These are phyloP conservation scores for Myxozyma nipponensis DNA, from an alignment of 805 yeast species.

Conservation along the genomic window DNA sequence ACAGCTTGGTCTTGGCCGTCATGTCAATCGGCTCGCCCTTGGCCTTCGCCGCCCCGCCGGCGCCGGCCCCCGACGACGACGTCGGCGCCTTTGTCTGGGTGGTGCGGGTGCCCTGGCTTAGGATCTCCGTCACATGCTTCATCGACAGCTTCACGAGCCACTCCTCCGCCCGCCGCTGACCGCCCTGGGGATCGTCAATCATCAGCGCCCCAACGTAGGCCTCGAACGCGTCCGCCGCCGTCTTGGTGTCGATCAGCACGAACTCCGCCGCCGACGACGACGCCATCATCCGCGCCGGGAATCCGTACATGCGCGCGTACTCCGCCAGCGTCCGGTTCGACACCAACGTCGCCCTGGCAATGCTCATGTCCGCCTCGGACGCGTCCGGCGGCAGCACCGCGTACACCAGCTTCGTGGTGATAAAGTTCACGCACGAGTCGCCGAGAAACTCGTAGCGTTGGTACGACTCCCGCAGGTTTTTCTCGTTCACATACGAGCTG, in stretches of 20 bases:
- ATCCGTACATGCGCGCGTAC: constrained; percentile 66
- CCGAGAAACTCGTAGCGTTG: constrained; percentile 28
- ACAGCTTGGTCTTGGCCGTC: constrained; percentile 73
- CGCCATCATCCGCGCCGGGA: constrained; percentile 54
- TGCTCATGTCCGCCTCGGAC: constrained; percentile 77
- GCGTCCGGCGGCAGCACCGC: constrained; percentile 67
- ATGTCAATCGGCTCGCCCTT: constrained; percentile 39
- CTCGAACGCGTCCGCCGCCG: constrained; percentile 86
- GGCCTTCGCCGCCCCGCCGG: constrained; percentile 29
- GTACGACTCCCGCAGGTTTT: constrained; percentile 42
- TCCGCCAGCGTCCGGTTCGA: constrained; percentile 67
- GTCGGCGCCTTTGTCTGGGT: background rate
- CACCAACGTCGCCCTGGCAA: constrained; percentile 64
- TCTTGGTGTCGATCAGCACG: constrained; percentile 43
- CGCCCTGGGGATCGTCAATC: constrained; percentile 48
- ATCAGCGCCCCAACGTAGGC: constrained; percentile 87
- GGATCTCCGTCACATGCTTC: constrained; percentile 4
- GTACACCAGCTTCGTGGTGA: constrained; percentile 67
- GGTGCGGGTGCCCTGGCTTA: background rate
- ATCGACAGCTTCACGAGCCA: constrained; percentile 37
- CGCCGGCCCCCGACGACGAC: constrained; percentile 13
- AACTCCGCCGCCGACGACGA: constrained; percentile 43
- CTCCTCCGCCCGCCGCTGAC: constrained; percentile 30
- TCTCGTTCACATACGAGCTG: constrained; percentile 61
- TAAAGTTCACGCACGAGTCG: constrained; percentile 35